phyloP scores from a whole-genome alignment of 768 basidiomycete species.

The Lepiota venenata region DNA sequence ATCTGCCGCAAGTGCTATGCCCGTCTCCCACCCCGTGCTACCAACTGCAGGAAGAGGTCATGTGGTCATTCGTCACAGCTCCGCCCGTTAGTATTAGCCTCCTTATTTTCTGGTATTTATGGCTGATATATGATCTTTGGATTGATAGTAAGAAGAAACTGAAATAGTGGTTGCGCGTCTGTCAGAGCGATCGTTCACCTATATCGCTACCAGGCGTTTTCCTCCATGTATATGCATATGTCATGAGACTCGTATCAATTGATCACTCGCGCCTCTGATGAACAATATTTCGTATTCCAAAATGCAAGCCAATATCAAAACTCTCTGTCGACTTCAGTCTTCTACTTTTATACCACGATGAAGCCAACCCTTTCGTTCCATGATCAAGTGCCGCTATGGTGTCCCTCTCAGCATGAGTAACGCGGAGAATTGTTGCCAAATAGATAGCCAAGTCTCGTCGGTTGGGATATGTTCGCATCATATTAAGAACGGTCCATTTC shows the following conservation, averaged over 20 bases:
- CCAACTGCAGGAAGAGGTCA: conserved; percentile 96
- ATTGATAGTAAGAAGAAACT: conserved; percentile 86
- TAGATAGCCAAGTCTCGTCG: not conserved
- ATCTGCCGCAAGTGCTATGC: conserved; percentile 99
- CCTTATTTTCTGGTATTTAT: not conserved
- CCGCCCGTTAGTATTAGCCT: conserved; percentile 67
- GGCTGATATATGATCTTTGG: not conserved
- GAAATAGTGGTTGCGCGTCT: conserved; percentile 56
- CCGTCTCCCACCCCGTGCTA: conserved; percentile 97
- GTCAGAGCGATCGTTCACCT: conserved; percentile 10
- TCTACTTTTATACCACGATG: not conserved
- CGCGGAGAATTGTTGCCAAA: conserved; percentile 3
- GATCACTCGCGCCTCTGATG: not conserved
- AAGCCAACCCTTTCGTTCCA: not conserved
- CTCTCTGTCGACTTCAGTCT: not conserved
- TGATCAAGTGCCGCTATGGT: conserved; percentile 1
- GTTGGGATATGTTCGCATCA: conserved; percentile 1
- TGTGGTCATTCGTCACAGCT: conserved; percentile 92
- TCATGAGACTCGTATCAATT: conserved; percentile 8
- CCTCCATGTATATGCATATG: conserved; percentile 8
- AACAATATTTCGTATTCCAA: not conserved
- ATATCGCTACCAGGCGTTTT: conserved; percentile 5
- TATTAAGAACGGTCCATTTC: not conserved
- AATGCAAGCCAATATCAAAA: not conserved
- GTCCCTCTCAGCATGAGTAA: conserved; percentile 1